Base-by-base conservation (phyloP, 257 asterid genomes). In the Nicotiana tabacum region DNA sequence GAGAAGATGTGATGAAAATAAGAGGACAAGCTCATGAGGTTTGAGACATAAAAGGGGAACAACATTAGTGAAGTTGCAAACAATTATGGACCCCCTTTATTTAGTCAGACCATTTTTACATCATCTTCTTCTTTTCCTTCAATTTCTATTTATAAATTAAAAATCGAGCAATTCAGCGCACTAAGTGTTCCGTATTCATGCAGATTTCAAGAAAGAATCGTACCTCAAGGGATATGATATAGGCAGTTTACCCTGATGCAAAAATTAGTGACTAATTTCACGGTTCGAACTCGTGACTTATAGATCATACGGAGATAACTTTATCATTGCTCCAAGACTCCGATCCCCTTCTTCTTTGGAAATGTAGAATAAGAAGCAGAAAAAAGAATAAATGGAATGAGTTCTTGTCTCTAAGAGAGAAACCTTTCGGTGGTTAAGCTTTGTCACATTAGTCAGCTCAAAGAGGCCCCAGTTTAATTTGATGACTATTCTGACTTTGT, bases 351-450 rank as follows among this genome's bases (percentile, higher is more conserved):
- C 9, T 15, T 37, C 30, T 12, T 32, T 48, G 15, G 8, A 74
- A 24, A 74, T 24, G 24, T 74, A 46, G 61, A 48, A 46, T 74
- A 46, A 48, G 35, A 46, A 24, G 12, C 32, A 72, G 29, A 13
- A 13, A 12, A 65, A 30, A 65, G 7, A 29, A 29, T 43, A 60
- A 27, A 46, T 46, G 58, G 17, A 72, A 46, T 46, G 30, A 12
- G 65, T 72, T 86, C 77, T 78, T 83, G 88, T 82, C 84, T 67
- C 82, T n/a, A 43, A 68, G 56, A 2, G 51, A 62, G 78, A 64
- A 30, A 70, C 85, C 91, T 90, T 90, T 89, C 92, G 92, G 93
- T 89, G 89, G 80, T 48, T 88, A 80, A 82, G 68, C 74, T 66
- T 66, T 77, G 84, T 46, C 65, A 83, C 67, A 62, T 68, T 58